phyloP scores from a whole-genome alignment of 495 filamentous ascomycete species.

The Neurospora sp. region DNA sequence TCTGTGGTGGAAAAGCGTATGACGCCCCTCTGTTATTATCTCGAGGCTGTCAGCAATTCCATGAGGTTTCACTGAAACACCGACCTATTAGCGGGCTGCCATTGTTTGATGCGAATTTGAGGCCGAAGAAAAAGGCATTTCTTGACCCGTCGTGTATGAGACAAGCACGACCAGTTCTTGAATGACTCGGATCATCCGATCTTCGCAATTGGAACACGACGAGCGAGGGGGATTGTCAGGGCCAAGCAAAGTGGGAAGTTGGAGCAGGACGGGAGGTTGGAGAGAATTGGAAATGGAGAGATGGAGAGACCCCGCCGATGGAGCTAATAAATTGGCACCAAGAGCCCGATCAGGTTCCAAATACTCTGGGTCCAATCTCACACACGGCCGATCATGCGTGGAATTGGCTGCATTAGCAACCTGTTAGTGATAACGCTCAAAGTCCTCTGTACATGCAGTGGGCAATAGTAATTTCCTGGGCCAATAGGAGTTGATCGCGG shows the following conservation, averaged over 20 bases:
- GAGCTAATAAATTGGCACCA: background rate
- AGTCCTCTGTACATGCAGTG: background rate
- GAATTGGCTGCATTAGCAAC: background rate
- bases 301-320: background rate
- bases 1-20: background rate
- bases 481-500: background rate
- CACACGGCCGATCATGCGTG: background rate
- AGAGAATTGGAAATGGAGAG: background rate
- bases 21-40: background rate
- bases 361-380: background rate
- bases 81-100: background rate
- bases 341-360: background rate
- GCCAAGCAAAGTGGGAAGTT: background rate
- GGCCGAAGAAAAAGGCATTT: background rate
- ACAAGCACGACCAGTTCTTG: background rate
- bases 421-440: background rate
- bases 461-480: background rate
- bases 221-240: background rate
- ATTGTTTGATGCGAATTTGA: background rate
- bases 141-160: too few relatives aligned
- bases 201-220: background rate
- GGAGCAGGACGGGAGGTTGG: background rate
- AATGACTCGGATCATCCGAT: background rate
- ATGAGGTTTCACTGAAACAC: background rate
- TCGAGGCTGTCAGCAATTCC: background rate